A percentile compares a stretch with the other conserved stretches of the same genome.
Conservation (phyloP, 192 early-diverging fungal genomes). For the Chytriomyces sp. region DNA sequence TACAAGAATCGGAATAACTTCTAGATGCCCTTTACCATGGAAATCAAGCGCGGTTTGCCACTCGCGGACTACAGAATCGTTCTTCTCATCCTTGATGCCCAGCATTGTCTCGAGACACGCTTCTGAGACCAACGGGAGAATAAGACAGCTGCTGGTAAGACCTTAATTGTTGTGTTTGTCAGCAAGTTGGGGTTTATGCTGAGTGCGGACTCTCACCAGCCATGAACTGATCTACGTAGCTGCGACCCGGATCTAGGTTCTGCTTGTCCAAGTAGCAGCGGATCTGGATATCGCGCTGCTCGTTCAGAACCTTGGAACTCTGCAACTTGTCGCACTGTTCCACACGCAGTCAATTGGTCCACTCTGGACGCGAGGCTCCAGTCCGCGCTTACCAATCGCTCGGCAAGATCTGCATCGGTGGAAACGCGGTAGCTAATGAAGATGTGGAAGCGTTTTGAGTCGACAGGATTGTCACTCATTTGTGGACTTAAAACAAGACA, state of each 20-base stretch:
- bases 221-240: constrained; percentile 15
- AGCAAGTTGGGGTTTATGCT: no score
- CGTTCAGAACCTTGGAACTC: background rate
- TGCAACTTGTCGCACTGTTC: constrained; percentile 29
- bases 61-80: constrained; percentile 5
- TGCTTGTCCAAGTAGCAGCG: constrained; percentile 27
- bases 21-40: background rate
- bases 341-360: no score
- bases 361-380: no score
- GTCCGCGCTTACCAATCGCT: no score
- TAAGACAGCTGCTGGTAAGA: constrained; percentile 2
- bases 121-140: constrained; percentile 21
- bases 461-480: no score
- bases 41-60: constrained; percentile 11
- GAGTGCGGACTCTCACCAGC: background rate
- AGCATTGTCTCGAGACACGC: background rate
- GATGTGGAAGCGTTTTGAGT: background rate
- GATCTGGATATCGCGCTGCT: constrained; percentile 11
- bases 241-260: constrained; percentile 4
- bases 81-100: background rate
- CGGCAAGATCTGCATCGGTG: constrained; percentile 24
- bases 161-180: background rate
- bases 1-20: constrained; percentile 16
- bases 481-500: no score
- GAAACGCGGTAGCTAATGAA: constrained; percentile 10